A percentile compares a stretch with the other conserved stretches of the same genome.
Evolutionary conservation across 495 filamentous ascomycete genomes (phyloP).

Genomic region (Tirmania nivea): DNA sequence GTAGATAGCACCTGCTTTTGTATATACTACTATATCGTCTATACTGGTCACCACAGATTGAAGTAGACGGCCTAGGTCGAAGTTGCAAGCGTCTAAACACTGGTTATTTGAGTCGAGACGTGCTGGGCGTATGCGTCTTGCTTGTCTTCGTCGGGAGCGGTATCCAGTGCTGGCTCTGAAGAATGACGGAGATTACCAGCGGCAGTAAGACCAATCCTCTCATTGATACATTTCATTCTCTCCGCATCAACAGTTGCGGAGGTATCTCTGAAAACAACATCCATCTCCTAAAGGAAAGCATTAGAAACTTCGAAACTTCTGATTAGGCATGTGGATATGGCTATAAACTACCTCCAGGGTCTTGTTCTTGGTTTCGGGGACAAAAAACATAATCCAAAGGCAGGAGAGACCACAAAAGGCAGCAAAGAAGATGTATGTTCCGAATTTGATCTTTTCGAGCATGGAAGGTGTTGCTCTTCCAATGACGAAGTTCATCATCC

Average conservation of each 20-base stretch:
- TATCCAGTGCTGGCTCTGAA: neutral
- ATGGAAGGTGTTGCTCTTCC: neutral
- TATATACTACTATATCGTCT: no score
- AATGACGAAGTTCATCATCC: slow-evolving; percentile 1
- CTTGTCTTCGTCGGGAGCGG: neutral
- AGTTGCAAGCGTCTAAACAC: no score
- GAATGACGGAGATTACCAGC: neutral
- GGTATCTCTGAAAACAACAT: slow-evolving; percentile 32
- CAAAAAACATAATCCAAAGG: slow-evolving; percentile 33
- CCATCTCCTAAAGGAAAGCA: slow-evolving; percentile 30
- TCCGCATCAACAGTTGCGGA: neutral
- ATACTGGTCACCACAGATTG: no score
- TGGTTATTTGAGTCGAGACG: no score
- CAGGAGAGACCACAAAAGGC: slow-evolving; percentile 32
- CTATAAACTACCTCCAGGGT: slow-evolving; percentile 29
- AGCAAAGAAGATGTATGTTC: slow-evolving; percentile 33
- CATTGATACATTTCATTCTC: neutral
- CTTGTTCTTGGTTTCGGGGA: slow-evolving; percentile 38
- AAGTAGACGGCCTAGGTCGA: no score
- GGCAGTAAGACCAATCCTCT: neutral
- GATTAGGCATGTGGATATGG: slow-evolving; percentile 6
- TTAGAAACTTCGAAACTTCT: neutral
- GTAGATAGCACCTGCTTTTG: no score
- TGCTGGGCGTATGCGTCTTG: neutral
- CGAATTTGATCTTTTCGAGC: slow-evolving; percentile 34